phyloP scores from a whole-genome alignment of 1,284 basidiomycete genomes.

The Puccinia polysora region DNA sequence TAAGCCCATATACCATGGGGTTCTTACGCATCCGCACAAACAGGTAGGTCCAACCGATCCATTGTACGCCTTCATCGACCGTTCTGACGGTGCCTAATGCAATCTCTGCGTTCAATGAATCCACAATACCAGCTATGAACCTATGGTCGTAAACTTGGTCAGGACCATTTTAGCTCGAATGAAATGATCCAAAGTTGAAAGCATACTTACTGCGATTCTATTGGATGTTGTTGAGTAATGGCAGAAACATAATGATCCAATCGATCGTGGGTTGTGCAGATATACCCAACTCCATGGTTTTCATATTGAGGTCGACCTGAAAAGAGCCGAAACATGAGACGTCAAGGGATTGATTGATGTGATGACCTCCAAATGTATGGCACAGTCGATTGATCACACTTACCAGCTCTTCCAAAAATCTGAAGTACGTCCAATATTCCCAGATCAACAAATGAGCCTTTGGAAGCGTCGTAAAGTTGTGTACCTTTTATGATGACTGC shows the following conservation, averaged over 20 bases:
- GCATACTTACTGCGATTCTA: conserved; percentile 75
- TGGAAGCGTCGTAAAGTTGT: conserved; percentile 84
- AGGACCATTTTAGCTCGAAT: not conserved
- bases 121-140: conserved; percentile 79
- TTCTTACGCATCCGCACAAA: conserved; percentile 94
- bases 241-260: conserved; percentile 85
- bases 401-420: conserved; percentile 91
- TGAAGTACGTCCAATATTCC: conserved; percentile 91
- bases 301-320: conserved; percentile 85
- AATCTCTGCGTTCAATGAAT: conserved; percentile 93
- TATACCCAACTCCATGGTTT: conserved; percentile 90
- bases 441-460: conserved; percentile 84
- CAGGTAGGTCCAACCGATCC: conserved; percentile 96
- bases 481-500: conserved; percentile 97
- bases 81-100: conserved; percentile 89
- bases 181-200: too few relatives aligned
- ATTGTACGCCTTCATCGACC: conserved; percentile 79
- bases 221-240: conserved; percentile 87
- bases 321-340: not conserved
- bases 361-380: not conserved
- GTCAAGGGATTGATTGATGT: not conserved
- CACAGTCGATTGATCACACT: not conserved
- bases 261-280: conserved; percentile 90
- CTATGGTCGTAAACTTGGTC: conserved; percentile 3
- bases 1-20: conserved; percentile 85